Evolutionary conservation across 2,329 filamentous ascomycete species (phyloP), one percentile per base, ranked within the genome.

Genomic region (Botryotinia globosa): DNA sequence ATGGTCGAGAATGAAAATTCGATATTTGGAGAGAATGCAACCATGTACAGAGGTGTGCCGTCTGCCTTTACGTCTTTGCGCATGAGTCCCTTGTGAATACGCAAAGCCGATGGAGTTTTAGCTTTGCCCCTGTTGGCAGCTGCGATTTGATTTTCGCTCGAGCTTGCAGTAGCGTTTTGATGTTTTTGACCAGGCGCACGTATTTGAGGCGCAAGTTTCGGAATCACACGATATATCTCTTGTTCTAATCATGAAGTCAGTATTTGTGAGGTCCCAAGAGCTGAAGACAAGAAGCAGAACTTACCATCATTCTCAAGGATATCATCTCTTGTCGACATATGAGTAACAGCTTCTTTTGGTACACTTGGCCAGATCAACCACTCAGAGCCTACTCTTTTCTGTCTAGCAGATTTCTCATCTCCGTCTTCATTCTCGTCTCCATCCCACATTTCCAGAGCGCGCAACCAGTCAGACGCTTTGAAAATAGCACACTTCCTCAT

Each of bases 331-430:
- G 25, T 42, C 18, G 20, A 32, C 37, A 42, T 20, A 0, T 25
- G 0, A 4, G 4, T 5, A 4, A 67, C 39, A 10, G 65, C 65
- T 18, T 67, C 65, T 32, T 42, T 67, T 3, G 48, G 48, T 25
- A 67, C 37, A 29, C 18, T 56, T 32, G 65, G 65, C 65, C 65
- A 67, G 32, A 67, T 37, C 48, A 67, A 42, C 65, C 65, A 67
- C 37, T 56, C 48, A 20, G 65, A 67, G 12, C 16, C 48, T 6
- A 56, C 1, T 9, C 22, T 67, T 37, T 56, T 42, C 34, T 67
- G 45, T 37, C 32, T 20, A 3, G 37, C 34, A 1, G 3, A 0
- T 5, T 8, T 67, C 34, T 16, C n/a, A 22, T 32, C 16, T 16
- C 32, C 65, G 3, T 42, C 65, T 8, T 67, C 65, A 22, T 63